A percentile compares a stretch with the other conserved stretches of the same genome.
Evolutionary conservation across 176 grass and related monocot genomes (phyloP).

Genomic region (Bromus sterilis): DNA sequence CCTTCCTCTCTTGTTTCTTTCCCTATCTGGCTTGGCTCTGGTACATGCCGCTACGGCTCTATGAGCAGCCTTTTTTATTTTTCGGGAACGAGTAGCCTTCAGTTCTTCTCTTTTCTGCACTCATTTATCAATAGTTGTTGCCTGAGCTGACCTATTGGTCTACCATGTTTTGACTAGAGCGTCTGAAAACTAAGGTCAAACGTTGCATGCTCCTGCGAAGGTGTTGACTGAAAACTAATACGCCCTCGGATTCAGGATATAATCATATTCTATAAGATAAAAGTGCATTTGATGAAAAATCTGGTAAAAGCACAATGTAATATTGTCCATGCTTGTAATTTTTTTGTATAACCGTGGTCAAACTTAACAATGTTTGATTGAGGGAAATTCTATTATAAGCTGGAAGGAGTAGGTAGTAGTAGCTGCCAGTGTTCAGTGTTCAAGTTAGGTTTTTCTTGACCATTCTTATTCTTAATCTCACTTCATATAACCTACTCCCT

Average conservation of each 20-base stretch:
- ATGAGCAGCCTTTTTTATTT: too few species aligned
- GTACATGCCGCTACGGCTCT: too few species aligned
- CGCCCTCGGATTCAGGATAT: not conserved
- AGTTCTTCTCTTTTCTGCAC: not conserved
- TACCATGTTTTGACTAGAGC: conserved; percentile 2
- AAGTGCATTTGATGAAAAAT: not conserved
- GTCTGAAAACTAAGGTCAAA: conserved; percentile 19
- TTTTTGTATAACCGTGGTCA: not conserved
- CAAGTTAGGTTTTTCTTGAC: not conserved
- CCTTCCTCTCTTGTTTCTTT: not conserved
- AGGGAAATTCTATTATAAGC: not conserved
- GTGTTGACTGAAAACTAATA: conserved; percentile 25
- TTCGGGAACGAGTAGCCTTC: not conserved
- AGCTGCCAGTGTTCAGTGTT: not conserved
- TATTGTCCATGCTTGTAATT: not conserved
- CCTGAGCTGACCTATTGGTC: not conserved
- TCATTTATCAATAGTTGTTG: not conserved
- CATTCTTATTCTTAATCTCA: not conserved
- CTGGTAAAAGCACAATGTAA: not conserved
- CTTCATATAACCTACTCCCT: not conserved
- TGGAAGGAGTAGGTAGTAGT: not conserved
- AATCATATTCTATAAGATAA: not conserved
- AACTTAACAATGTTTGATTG: not conserved
- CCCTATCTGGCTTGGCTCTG: not conserved
- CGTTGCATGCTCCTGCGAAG: not conserved